Evolutionary conservation across 2,329 filamentous ascomycete genomes (phyloP).

Genomic region (Chaetomium globosum): DNA sequence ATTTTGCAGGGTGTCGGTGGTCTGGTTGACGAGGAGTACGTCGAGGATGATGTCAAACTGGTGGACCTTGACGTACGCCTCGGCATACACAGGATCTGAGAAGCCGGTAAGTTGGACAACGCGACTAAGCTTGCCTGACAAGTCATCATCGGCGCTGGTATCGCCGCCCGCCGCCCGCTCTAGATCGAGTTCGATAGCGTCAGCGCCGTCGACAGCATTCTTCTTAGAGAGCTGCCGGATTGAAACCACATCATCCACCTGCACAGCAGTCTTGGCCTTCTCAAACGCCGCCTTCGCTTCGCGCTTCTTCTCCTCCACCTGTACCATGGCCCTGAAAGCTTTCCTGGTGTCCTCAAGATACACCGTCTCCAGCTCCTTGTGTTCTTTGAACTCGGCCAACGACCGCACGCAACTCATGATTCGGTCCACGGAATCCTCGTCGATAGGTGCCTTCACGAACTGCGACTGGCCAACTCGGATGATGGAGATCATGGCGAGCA

Average conservation of each 20-base stretch:
- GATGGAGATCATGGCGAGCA: slow-evolving; percentile 99
- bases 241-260: slow-evolving; percentile 91
- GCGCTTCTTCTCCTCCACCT: slow-evolving; percentile 95
- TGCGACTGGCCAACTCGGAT: slow-evolving; percentile 98
- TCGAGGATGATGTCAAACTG: slow-evolving; percentile 98
- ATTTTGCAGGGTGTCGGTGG: slow-evolving; percentile 93
- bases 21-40: slow-evolving; percentile 95
- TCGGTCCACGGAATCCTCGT: slow-evolving; percentile 96
- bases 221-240: slow-evolving; percentile 95
- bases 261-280: slow-evolving; percentile 89
- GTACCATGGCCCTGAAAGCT: slow-evolving; percentile 95
- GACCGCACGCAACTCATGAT: slow-evolving; percentile 97
- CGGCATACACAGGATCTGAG: slow-evolving; percentile 97
- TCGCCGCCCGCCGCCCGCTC: slow-evolving; percentile 95
- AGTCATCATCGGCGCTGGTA: slow-evolving; percentile 72
- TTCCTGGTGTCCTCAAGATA: slow-evolving; percentile 94
- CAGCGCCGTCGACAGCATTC: slow-evolving; percentile 76
- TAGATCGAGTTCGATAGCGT: slow-evolving; percentile 86
- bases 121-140: slow-evolving; percentile 90
- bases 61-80: slow-evolving; percentile 97
- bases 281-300: slow-evolving; percentile 91
- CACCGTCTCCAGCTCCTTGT: slow-evolving; percentile 86
- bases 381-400: slow-evolving; percentile 83
- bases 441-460: slow-evolving; percentile 95
- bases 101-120: slow-evolving; percentile 98